Conservation (phyloP, 495 filamentous ascomycete species). For the Margaritispora aquatica region DNA sequence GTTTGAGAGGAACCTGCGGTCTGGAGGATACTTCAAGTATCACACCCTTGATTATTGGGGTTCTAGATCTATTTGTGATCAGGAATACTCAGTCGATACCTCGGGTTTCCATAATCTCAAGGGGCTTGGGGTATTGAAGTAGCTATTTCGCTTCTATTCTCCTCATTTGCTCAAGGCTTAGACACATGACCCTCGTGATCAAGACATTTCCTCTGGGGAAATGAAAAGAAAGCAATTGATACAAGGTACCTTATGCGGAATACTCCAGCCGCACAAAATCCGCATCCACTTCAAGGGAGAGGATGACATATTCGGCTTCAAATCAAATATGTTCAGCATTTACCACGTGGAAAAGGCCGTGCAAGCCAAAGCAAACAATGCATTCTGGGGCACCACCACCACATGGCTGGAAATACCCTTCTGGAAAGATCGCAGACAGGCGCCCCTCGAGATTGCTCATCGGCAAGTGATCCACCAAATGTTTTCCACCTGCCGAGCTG, state of each 20-base stretch:
- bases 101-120: no score
- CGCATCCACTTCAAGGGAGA: not conserved
- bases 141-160: no score
- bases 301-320: not conserved
- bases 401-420: not conserved
- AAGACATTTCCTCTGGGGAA: not conserved
- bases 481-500: not conserved
- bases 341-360: not conserved
- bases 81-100: no score
- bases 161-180: no score
- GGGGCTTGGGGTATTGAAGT: no score
- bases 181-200: not conserved
- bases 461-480: not conserved
- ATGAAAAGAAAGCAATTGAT: not conserved
- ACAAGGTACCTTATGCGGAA: not conserved
- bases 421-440: not conserved
- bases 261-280: not conserved
- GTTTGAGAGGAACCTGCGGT: no score
- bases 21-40: no score
- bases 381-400: not conserved
- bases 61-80: no score
- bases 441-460: not conserved
- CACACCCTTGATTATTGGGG: no score
- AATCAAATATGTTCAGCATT: not conserved
- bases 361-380: not conserved